phyloP scores from a whole-genome alignment of 192 early-diverging fungal genomes.

The Dimargaris xerosporica region DNA sequence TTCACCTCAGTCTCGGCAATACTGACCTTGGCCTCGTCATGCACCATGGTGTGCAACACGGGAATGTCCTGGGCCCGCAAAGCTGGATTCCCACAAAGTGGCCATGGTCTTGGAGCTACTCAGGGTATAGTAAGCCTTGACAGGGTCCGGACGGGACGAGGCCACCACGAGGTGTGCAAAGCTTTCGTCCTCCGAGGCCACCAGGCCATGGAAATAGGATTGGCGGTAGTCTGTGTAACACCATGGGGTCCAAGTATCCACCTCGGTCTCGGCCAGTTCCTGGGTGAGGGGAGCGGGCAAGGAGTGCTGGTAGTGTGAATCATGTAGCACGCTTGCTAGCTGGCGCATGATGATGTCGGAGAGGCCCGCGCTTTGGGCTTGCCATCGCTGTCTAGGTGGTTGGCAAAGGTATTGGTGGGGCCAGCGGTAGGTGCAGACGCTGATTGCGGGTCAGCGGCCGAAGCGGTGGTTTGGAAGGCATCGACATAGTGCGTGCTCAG shows the following conservation, averaged over 20 bases:
- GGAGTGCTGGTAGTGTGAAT: not conserved
- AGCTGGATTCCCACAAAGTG: slow-evolving; percentile 46
- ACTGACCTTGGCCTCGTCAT: slow-evolving; percentile 44
- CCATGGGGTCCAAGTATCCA: slow-evolving; percentile 64
- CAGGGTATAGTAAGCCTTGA: slow-evolving; percentile 45
- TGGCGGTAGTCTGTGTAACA: slow-evolving; percentile 60
- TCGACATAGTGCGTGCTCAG: slow-evolving; percentile 23
- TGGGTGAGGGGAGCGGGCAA: not conserved
- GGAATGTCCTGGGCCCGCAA: slow-evolving; percentile 63
- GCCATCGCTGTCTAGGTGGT: not conserved
- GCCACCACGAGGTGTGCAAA: slow-evolving; percentile 77
- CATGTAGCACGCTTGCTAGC: not conserved
- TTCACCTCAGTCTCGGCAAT: slow-evolving; percentile 22
- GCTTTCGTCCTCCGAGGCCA: slow-evolving; percentile 75
- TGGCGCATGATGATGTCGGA: not conserved
- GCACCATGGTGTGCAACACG: slow-evolving; percentile 71
- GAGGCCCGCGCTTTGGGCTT: not conserved
- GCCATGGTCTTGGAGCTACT: slow-evolving; percentile 33
- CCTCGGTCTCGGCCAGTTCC: slow-evolving; percentile 17
- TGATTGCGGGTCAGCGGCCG: not conserved
- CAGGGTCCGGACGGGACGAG: slow-evolving; percentile 57
- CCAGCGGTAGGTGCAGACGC: not conserved
- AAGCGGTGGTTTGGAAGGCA: slow-evolving; percentile 14
- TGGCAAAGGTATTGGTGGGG: not conserved
- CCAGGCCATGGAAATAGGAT: slow-evolving; percentile 31